Percentiles rank a stretch among this genome's conserved stretches.
phyloP scores from a whole-genome alignment of 2,329 filamentous ascomycete species.

The Aspergillus sp. region DNA sequence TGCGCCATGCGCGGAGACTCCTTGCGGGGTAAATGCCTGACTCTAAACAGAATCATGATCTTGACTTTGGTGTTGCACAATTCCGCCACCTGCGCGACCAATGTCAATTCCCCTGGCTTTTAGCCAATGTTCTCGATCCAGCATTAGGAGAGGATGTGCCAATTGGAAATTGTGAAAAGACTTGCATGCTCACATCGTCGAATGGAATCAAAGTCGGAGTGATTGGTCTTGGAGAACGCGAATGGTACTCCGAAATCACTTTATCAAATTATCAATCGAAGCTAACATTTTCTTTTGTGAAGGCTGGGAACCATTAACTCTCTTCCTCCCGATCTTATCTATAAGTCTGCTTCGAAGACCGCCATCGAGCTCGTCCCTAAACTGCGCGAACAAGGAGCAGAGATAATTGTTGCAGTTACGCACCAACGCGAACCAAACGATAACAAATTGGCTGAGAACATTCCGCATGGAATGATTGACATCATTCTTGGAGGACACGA shows the following conservation, averaged over 20 bases:
- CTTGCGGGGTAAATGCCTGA: constrained; percentile 17
- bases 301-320: constrained; percentile 84
- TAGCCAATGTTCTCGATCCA: constrained; percentile 86
- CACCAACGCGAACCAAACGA: constrained; percentile 91
- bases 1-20: background rate
- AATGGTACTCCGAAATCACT: constrained; percentile 60
- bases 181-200: constrained; percentile 75
- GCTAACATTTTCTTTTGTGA: background rate
- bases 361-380: constrained; percentile 75
- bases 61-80: constrained; percentile 87
- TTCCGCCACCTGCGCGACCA: constrained; percentile 73
- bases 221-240: constrained; percentile 82
- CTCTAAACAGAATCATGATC: constrained; percentile 74
- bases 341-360: constrained; percentile 76
- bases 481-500: constrained; percentile 89
- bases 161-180: constrained; percentile 75
- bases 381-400: constrained; percentile 75
- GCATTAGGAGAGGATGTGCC: constrained; percentile 75
- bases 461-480: constrained; percentile 73
- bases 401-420: constrained; percentile 80
- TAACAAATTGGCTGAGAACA: constrained; percentile 77
- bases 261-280: background rate
- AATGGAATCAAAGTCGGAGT: constrained; percentile 86
- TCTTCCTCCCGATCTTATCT: constrained; percentile 79
- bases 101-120: constrained; percentile 86